Percentiles rank a stretch among this genome's conserved stretches.
Conservation (phyloP, 768 basidiomycete species). For the Termitomyces sp. region DNA sequence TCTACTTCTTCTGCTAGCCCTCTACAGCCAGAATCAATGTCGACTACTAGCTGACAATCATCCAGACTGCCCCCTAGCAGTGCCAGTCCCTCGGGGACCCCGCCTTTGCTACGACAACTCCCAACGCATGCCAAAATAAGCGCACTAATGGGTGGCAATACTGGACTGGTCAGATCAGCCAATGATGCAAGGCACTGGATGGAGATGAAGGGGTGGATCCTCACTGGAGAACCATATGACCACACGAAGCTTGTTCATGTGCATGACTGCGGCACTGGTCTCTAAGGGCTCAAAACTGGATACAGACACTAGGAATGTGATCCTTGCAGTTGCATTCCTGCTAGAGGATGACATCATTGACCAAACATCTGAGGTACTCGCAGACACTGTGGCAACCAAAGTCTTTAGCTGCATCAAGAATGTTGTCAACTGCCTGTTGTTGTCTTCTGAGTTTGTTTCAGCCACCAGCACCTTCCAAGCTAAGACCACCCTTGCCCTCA, state of each 20-base stretch:
- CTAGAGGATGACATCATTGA: slow-evolving; percentile 5
- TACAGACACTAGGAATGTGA: neutral
- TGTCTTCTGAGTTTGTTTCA: neutral
- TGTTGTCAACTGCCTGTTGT: neutral
- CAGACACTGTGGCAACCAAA: neutral
- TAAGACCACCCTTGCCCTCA: neutral
- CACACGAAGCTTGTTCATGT: slow-evolving; percentile 1
- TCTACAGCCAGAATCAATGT: neutral
- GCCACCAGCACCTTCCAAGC: neutral
- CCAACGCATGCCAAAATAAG: neutral
- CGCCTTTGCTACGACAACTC: neutral
- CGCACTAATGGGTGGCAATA: neutral
- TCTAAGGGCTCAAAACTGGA: neutral
- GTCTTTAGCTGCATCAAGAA: neutral
- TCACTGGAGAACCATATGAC: neutral
- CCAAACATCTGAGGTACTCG: neutral
- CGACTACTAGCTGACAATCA: neutral
- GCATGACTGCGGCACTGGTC: neutral
- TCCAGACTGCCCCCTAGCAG: neutral
- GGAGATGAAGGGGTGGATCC: slow-evolving; percentile 2
- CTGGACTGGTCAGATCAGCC: neutral
- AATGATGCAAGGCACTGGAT: neutral
- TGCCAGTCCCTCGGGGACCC: slow-evolving; percentile 29
- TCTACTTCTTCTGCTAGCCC: neutral
- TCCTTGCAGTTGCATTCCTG: neutral